phyloP scores from a whole-genome alignment of 768 basidiomycete species.

The Amanita subjunquillea region DNA sequence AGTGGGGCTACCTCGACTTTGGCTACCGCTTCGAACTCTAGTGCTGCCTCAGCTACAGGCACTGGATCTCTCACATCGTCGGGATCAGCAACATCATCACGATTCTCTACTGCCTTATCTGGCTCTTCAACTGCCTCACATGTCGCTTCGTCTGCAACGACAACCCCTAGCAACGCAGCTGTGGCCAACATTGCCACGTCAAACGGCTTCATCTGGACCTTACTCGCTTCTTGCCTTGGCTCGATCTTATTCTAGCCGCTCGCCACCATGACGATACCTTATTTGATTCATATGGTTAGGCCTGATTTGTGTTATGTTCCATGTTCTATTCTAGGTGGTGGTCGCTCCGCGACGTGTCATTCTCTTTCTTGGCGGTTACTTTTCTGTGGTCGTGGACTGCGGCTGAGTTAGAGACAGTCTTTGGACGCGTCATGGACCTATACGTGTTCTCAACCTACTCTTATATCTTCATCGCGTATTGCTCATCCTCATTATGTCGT shows the following conservation, averaged over 20 bases:
- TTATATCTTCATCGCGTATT: neutral
- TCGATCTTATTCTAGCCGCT: neutral
- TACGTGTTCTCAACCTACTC: neutral
- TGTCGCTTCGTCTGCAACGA: neutral
- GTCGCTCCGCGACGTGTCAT: neutral
- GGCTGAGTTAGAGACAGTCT: neutral
- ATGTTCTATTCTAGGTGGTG: no score
- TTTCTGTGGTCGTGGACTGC: neutral
- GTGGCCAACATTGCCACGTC: neutral
- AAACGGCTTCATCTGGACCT: neutral
- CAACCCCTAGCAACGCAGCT: neutral
- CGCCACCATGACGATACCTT: neutral
- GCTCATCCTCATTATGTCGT: neutral
- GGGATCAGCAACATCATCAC: neutral
- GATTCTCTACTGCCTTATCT: slow-evolving; percentile 1
- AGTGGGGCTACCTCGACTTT: no score
- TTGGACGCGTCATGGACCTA: neutral
- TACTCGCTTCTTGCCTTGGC: neutral
- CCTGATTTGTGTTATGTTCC: no score
- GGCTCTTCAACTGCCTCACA: neutral
- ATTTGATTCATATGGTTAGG: neutral
- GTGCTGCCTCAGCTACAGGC: no score
- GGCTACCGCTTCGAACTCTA: no score
- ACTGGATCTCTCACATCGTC: no score
- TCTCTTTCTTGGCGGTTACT: neutral